Conservation (phyloP, 2,329 filamentous ascomycete genomes). For the Septoria linicola region DNA sequence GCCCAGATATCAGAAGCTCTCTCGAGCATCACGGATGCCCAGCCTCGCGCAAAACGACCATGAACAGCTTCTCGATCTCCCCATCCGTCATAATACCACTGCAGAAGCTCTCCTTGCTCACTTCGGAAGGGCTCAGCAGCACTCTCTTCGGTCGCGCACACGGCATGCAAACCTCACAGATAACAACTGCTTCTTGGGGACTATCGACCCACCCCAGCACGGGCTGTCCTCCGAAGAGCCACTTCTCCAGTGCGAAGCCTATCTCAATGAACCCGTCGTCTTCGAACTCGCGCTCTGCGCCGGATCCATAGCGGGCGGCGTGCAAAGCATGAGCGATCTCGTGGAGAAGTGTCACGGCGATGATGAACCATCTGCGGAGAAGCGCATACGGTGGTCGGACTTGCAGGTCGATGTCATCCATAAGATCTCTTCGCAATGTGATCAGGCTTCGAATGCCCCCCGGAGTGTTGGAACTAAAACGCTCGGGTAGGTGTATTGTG, state of each 20-base stretch:
- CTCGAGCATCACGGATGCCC: background rate
- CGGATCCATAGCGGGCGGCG: background rate
- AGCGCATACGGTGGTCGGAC: background rate
- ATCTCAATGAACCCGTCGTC: slow-evolving; percentile 13
- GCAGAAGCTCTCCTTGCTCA: no score
- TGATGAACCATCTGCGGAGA: slow-evolving; percentile 3
- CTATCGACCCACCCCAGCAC: background rate
- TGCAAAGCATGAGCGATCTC: slow-evolving; percentile 12
- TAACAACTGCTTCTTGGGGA: background rate
- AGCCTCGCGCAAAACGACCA: no score
- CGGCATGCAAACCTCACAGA: background rate
- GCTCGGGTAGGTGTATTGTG: background rate
- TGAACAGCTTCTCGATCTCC: no score
- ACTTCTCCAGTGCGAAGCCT: slow-evolving; percentile 7
- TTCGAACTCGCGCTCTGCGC: slow-evolving; percentile 5
- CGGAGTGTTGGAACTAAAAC: no score
- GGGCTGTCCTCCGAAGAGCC: slow-evolving; percentile 6
- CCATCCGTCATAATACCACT: no score
- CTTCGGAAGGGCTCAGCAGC: no score
- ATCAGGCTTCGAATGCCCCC: background rate
- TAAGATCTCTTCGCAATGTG: background rate
- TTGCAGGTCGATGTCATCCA: background rate
- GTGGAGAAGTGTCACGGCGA: slow-evolving; percentile 8
- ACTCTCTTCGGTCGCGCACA: no score
- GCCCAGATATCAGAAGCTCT: background rate